Evolutionary conservation across 352 stramenopile genomes (phyloP), one percentile per base, ranked within the genome.

Genomic region (Globisporangium takayamanum): DNA sequence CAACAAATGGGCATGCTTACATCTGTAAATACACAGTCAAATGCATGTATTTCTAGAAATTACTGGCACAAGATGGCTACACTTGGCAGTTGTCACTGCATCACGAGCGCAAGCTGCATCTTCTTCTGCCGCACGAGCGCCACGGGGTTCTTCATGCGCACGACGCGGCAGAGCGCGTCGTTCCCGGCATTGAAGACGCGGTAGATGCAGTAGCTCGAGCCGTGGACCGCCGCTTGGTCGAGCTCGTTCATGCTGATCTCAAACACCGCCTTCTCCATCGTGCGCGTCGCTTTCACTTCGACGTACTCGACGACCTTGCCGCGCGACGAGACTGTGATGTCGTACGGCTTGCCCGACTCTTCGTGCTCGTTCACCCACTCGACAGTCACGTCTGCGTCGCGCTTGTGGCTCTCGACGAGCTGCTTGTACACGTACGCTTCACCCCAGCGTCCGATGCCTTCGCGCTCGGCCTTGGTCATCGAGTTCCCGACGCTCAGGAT

Each of bases 161-260:
- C 81, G 48, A 95, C 80, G 47, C 83, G 83, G 55, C 81, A 92
- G 30, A 80, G 69, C 37, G 70, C 59, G 14, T 80, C 53, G 55
- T 92, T 84, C 8, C 85, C 85, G 33, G 84, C 84, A 56, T 92
- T 89, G 59, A 93, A 95, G 14, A 93, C 85, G 47, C 85, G 80
- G 62, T 93, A 95, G 62, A 95, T 93, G 53, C 66, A 72, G 72
- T 92, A 95, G 30, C 69, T 76, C 15, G 83, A 91, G 22, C 85
- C 85, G 63, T 89, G 81, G 6, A 84, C 72, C 18, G 70, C 71
- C n/a, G 85, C 85, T 54, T 90, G 77, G 64, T 95, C 83, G 60
- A 95, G 64, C 59, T 94, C 85, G 66, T 95, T 92, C 78, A 92
- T 88, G 56, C 81, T 92, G 66, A 95, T 95, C 78, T 95, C 85